These are phyloP conservation scores for Tolypocladium endophyticum DNA, from an alignment of 2,329 filamentous ascomycete species.

Conservation along the genomic window DNA sequence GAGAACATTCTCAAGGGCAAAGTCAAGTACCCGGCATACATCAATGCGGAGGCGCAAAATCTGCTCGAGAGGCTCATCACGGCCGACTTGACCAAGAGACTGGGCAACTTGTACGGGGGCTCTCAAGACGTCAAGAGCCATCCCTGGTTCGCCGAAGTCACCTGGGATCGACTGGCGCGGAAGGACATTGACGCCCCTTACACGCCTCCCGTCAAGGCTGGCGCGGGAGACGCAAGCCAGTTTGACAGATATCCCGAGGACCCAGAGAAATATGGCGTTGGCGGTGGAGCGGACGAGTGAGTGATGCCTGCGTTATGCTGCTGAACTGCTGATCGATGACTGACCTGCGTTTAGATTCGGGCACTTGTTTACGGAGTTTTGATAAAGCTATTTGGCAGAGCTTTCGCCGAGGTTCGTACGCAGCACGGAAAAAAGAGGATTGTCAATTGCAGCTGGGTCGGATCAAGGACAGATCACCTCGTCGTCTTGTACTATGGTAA, in stretches of 20 bases:
- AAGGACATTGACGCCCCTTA: slow-evolving; percentile 99
- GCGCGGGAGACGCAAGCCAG: slow-evolving; percentile 88
- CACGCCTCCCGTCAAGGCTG: slow-evolving; percentile 88
- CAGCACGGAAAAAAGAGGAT: not conserved
- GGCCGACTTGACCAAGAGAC: slow-evolving; percentile 82
- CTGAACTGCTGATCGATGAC: not conserved
- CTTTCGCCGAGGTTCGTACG: not conserved
- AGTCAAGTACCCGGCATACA: slow-evolving; percentile 94
- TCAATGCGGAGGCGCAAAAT: slow-evolving; percentile 89
- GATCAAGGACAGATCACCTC: not conserved
- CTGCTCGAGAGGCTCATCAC: slow-evolving; percentile 90
- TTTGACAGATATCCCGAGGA: slow-evolving; percentile 98
- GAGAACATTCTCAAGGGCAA: slow-evolving; percentile 95
- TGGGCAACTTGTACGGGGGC: slow-evolving; percentile 89
- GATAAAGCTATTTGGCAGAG: slow-evolving; percentile 15
- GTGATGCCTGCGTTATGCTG: slow-evolving; percentile 18
- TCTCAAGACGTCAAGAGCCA: slow-evolving; percentile 90
- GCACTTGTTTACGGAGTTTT: slow-evolving; percentile 68
- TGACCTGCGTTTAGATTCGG: slow-evolving; percentile 45
- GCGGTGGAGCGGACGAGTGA: slow-evolving; percentile 69
- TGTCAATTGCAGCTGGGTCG: not conserved
- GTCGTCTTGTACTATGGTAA: not conserved
- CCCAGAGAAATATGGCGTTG: slow-evolving; percentile 77
- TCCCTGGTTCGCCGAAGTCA: slow-evolving; percentile 94
- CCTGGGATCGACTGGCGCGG: slow-evolving; percentile 86